A percentile compares a stretch with the other conserved stretches of the same genome.
Conservation (phyloP, 2,329 filamentous ascomycete genomes). For the Beauveria brongniartii region DNA sequence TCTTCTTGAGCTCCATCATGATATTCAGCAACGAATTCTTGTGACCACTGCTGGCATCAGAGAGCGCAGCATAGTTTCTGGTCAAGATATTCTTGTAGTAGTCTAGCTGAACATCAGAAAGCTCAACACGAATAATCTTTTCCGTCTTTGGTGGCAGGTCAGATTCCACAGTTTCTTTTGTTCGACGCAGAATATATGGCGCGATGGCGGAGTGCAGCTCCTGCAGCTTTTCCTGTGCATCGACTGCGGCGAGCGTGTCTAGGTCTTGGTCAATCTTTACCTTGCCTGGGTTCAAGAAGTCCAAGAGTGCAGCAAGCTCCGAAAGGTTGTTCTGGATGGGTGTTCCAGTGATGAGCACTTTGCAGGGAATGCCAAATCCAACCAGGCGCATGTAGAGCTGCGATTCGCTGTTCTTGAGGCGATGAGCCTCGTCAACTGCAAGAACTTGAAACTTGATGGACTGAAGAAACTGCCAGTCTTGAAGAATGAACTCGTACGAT, state of each 20-base stretch:
- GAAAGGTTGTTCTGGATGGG: conserved; percentile 96
- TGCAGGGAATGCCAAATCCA: conserved; percentile 79
- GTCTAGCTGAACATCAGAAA: conserved; percentile 92
- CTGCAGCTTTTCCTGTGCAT: conserved; percentile 79
- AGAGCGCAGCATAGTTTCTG: conserved; percentile 88
- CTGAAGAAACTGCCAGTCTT: conserved; percentile 74
- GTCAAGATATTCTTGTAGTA: conserved; percentile 99
- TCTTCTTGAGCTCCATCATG: conserved; percentile 99
- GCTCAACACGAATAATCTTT: conserved; percentile 96
- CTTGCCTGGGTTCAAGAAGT: conserved; percentile 94
- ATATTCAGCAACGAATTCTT: conserved; percentile 96
- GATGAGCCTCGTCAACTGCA: conserved; percentile 92
- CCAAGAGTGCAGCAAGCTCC: conserved; percentile 84
- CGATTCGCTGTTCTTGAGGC: conserved; percentile 91
- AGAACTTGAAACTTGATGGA: conserved; percentile 97
- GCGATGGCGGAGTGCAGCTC: conserved; percentile 81
- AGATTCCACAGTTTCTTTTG: conserved; percentile 95
- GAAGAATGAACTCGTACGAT: conserved; percentile 92
- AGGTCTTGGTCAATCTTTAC: conserved; percentile 87
- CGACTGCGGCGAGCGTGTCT: conserved; percentile 66
- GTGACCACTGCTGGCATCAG: conserved; percentile 80
- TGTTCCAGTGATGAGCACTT: conserved; percentile 90
- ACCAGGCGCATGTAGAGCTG: conserved; percentile 81
- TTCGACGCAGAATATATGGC: conserved; percentile 89
- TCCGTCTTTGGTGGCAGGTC: conserved; percentile 95